phyloP scores from a whole-genome alignment of 192 early-diverging fungal genomes.

The Lobosporangium transversale region DNA sequence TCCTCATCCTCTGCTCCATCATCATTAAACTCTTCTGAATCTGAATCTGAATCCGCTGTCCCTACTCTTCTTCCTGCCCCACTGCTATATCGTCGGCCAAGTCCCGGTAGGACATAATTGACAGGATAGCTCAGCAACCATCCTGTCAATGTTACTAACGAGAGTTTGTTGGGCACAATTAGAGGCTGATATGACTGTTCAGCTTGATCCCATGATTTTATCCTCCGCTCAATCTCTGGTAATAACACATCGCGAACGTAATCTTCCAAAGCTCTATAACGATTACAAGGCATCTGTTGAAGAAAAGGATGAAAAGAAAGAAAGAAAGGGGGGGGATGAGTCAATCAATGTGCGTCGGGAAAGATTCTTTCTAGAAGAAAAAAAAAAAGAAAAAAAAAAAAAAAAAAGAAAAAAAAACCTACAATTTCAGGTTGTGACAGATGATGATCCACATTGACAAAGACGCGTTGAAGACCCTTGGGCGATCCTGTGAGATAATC shows the following conservation, averaged over 20 bases:
- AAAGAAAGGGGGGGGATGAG: background rate
- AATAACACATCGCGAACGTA: constrained; percentile 20
- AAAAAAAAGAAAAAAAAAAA: background rate
- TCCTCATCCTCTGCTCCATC: constrained; percentile 39
- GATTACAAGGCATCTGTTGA: constrained; percentile 37
- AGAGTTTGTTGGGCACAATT: constrained; percentile 18
- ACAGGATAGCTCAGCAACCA: constrained; percentile 50
- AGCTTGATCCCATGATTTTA: constrained; percentile 41
- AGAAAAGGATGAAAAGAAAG: background rate
- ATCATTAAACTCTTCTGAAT: background rate
- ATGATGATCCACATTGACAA: constrained; percentile 50
- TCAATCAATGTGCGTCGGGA: background rate
- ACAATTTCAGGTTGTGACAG: constrained; percentile 44
- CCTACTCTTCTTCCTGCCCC: background rate
- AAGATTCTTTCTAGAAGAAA: background rate
- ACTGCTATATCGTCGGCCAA: constrained; percentile 19
- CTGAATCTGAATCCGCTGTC: no score
- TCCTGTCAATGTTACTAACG: constrained; percentile 40
- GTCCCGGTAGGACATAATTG: constrained; percentile 36
- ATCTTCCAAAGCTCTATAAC: constrained; percentile 26
- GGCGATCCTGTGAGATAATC: constrained; percentile 32
- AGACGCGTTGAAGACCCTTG: constrained; percentile 32
- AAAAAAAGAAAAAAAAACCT: background rate
- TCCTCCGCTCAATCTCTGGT: constrained; percentile 26
- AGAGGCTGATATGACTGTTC: constrained; percentile 20